phyloP scores from a whole-genome alignment of 2,329 filamentous ascomycete species.

The Aureobasidium uvarum region DNA sequence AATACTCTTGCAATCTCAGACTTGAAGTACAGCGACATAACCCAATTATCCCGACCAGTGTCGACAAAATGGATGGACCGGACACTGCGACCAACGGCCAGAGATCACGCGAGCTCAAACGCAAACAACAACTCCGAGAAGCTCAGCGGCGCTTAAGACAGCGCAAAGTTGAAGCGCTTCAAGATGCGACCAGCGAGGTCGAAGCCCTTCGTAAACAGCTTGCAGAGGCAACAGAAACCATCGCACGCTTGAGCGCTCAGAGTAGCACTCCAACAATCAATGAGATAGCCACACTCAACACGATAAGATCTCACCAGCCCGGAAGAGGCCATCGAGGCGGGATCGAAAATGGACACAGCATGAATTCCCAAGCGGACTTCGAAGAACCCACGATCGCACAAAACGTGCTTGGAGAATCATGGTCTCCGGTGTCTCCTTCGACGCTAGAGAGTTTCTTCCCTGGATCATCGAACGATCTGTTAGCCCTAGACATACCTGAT shows the following conservation, averaged over 20 bases:
- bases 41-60: neutral
- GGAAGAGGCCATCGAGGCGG: no score
- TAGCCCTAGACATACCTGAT: neutral
- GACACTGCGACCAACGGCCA: neutral
- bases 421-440: neutral
- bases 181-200: slow-evolving; percentile 9
- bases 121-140: neutral
- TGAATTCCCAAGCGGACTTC: neutral
- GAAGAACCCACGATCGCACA: neutral
- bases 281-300: neutral
- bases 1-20: neutral
- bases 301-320: neutral
- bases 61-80: neutral
- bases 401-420: neutral
- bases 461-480: neutral
- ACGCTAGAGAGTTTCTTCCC: neutral
- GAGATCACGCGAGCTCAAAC: neutral
- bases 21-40: neutral
- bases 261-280: neutral
- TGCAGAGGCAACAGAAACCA: slow-evolving; percentile 3
- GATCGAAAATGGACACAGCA: neutral
- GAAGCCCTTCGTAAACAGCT: slow-evolving; percentile 14
- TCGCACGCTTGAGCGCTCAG: neutral
- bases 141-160: slow-evolving; percentile 9
- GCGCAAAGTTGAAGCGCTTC: slow-evolving; percentile 2